Evolutionary conservation across 176 grass and related monocot species (phyloP), one percentile per base, ranked within the genome.

Genomic region (Typha latifolia): DNA sequence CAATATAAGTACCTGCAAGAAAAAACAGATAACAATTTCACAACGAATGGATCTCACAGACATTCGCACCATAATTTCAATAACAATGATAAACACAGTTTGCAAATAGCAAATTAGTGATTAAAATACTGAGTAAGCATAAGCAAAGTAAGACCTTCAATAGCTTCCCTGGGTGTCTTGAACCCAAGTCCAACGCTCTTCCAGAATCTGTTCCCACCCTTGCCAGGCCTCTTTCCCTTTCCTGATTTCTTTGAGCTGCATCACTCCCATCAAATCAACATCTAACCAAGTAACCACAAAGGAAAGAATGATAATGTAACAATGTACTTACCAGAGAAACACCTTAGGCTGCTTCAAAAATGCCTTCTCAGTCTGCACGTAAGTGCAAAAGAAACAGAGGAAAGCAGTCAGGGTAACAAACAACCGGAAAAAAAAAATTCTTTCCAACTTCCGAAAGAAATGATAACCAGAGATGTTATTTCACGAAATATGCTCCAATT

Each of bases 201-300:
- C 63, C 63, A 65, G 34, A 65, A 65, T 65, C 63, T 65, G 31
- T 65, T 65, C 32, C 63, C 63, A 1, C 63, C 63, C 63, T 65
- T 65, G 32, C 63, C 63, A 65, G 63, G 63, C 63, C 63, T 65
- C 63, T 65, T 65, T 18, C 63, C 63, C 63, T 65, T 65, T 65
- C 63, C 63, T 43, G 63, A 32, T 37, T 65, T 65, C 16, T 65
- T 65, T 12, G 63, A 20, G 15, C 63, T 65, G 32, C 63, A 65
- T 12, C 31, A 43, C n/a, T 47, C 7, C 32, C 5, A 20, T 47
- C 31, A 47, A n/a, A 65, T 47, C 15, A 65, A 47, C 31, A 47
- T 65, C 29, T 16, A 47, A 11, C 32, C 62, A 64, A 32, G 5
- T 55, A 55, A 5, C 63, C n/a, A 47, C 18, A 37, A 10, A 65